Evolutionary conservation across 2,329 filamentous ascomycete genomes (phyloP).

Genomic region (Ophiostoma fasciatum): DNA sequence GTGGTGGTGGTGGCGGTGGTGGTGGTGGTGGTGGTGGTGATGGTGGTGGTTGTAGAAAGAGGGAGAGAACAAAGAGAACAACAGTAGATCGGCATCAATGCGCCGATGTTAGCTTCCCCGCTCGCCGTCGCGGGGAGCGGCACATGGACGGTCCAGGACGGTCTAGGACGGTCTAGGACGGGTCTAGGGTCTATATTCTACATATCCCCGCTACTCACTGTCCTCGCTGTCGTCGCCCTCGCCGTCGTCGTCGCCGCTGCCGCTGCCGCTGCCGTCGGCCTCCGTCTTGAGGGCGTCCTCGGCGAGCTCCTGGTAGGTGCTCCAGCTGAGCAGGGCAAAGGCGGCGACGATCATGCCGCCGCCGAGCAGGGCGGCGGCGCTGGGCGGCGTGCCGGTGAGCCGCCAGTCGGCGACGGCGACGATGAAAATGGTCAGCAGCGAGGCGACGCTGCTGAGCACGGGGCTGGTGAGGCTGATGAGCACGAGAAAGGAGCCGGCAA

Average conservation of each 20-base stretch:
- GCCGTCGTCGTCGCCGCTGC: slow-evolving; percentile 12
- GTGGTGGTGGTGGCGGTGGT: not conserved
- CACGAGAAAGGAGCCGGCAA: slow-evolving; percentile 84
- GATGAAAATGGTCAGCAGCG: slow-evolving; percentile 89
- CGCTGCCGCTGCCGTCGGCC: slow-evolving; percentile 14
- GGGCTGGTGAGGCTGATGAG: slow-evolving; percentile 87
- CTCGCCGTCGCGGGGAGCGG: too few relatives aligned
- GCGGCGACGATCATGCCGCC: slow-evolving; percentile 77
- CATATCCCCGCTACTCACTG: too few relatives aligned
- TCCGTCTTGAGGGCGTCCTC: slow-evolving; percentile 58
- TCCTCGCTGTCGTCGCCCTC: slow-evolving; percentile 7
- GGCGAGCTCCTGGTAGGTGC: slow-evolving; percentile 84
- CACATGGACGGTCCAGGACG: too few relatives aligned
- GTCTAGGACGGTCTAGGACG: too few relatives aligned
- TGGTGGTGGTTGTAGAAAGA: too few relatives aligned
- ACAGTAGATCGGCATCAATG: too few relatives aligned
- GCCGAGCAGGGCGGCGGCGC: slow-evolving; percentile 61
- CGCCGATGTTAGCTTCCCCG: too few relatives aligned
- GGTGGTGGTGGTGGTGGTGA: too few relatives aligned
- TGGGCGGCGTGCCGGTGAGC: slow-evolving; percentile 62
- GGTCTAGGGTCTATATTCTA: too few relatives aligned
- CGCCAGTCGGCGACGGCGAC: slow-evolving; percentile 87
- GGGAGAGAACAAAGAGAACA: not conserved
- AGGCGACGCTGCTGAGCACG: slow-evolving; percentile 82
- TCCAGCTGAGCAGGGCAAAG: slow-evolving; percentile 77